Base-by-base conservation (phyloP, 108 stramenopile species). In the Cyclotella sp. region DNA sequence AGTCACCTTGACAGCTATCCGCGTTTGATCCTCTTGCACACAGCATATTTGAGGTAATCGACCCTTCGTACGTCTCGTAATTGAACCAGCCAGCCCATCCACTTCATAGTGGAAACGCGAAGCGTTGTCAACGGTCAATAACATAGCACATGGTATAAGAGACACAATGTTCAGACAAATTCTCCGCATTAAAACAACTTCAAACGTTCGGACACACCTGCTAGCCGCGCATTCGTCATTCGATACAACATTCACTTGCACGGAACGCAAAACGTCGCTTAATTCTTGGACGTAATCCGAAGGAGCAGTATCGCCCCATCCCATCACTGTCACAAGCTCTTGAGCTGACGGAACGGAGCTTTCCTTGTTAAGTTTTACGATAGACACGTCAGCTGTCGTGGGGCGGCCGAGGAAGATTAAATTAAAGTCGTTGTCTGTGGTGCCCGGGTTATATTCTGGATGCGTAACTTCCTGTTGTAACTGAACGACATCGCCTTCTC, bases 1-100 rank as follows among this genome's bases (percentile, higher is more conserved):
- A 70, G 27, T 80, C 80, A 14, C 64, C 71, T 47, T 66, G 80
- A 52, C 84, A 84, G 5, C 51, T 39, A 46, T 84, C 84, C 57
- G 81, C 76, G 40, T 70, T 51, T 22, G 24, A 40, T 27, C 60
- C 75, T 19, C n/a, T 58, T 0, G 84, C 84, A 24, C 84, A 84
- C 16, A 84, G 10, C 84, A 84, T 84, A 63, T 62, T 77, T 6
- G 27, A 27, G 21, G 75, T 77, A 29, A 83, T 83, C 16, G 41
- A 16, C 30, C 64, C 71, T 8, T 70, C 54, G 42, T 83, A 83
- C 29, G 43, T 28, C 19, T 63, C 43, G 41, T 34, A 65, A 11
- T 24, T 26, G 24, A 44, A 44, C 45, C 63, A 44, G 6, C 63
- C 63, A 46, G 22, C 45, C 12, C 40, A 60, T 19, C 78, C 78